A percentile compares a stretch with the other conserved stretches of the same genome.
Evolutionary conservation across 1,284 basidiomycete species (phyloP).

Genomic region (Inonotus obliquus): DNA sequence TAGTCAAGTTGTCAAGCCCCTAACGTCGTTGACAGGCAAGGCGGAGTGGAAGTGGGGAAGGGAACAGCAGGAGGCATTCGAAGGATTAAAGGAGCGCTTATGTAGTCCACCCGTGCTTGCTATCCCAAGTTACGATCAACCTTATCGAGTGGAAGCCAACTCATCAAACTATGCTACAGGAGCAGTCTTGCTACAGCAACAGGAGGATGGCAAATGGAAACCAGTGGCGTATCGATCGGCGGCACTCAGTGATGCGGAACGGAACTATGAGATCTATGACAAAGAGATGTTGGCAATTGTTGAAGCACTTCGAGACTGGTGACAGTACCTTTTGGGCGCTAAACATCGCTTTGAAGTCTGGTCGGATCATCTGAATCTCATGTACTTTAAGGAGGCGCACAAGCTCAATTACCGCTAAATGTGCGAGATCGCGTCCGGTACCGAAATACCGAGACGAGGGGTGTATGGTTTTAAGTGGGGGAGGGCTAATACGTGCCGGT

Average conservation of each 20-base stretch:
- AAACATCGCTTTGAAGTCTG: conserved; percentile 20
- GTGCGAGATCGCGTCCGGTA: too few species aligned
- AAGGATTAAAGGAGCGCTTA: not conserved
- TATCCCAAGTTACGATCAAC: not conserved
- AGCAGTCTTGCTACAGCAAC: conserved; percentile 1
- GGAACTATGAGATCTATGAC: conserved; percentile 46
- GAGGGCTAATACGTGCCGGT: too few species aligned
- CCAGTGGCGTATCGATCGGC: conserved; percentile 30
- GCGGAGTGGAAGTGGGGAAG: not conserved
- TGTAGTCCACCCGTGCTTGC: not conserved
- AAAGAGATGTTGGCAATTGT: conserved; percentile 41
- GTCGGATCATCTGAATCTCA: conserved; percentile 32
- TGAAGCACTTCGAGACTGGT: conserved; percentile 30
- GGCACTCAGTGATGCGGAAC: conserved; percentile 26
- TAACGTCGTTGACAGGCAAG: not conserved
- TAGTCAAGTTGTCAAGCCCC: not conserved
- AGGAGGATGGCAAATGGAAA: conserved; percentile 23
- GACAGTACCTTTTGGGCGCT: conserved; percentile 26
- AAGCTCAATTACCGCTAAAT: conserved; percentile 29
- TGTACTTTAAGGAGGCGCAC: conserved; percentile 27
- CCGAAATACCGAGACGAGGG: too few species aligned
- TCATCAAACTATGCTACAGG: conserved; percentile 8
- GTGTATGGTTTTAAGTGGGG: too few species aligned
- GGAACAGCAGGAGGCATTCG: not conserved
- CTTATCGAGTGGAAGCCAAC: not conserved